Base-by-base conservation (phyloP, 352 stramenopile genomes). In the Phytopythium vexans region DNA sequence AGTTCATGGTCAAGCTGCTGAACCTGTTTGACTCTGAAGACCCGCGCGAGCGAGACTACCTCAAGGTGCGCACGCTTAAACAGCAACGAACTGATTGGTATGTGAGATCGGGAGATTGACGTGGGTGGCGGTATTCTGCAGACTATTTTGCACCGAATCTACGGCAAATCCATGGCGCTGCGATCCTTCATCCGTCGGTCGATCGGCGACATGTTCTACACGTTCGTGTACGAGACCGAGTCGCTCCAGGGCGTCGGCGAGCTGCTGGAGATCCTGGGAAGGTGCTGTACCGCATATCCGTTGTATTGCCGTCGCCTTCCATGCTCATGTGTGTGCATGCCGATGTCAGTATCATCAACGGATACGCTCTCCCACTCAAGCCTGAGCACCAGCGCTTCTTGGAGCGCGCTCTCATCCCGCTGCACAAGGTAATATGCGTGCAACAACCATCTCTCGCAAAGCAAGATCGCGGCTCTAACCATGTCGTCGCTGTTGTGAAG, bases 331-430 rank as follows among this genome's bases (percentile, higher is more conserved):
- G 14, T n/a, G 0, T 66, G 46, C 40, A n/a, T n/a, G n/a, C n/a
- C n/a, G n/a, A n/a, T n/a, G n/a, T n/a, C n/a, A 97, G 82, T 71
- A 99, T 99, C 64, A 99, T 99, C 60, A 99, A 99, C 68, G 97
- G 97, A 5, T 99, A 99, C 70, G 97, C 97, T 14, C 95, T 99
- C 63, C 97, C 97, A 11, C 86, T 99, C 33, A 99, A 99, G 66
- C 86, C 95, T 31, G 97, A 99, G 70, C 97, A 99, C 71, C 80
- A 98, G 54, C 89, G 97, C 61, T 98, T 98, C 59, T 78, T 99
- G 4, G 63, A 96, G 42, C 76, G 89, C 42, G 94, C 96, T 8
- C 66, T 99, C 31, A 97, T 99, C 54, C 97, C 97, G 8, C 82
- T 99, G 38, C 97, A 99, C 81, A 99, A 99, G 72, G 92, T 78